Base-by-base conservation (phyloP, 257 asterid species). In the Gynochthodes officinalis region DNA sequence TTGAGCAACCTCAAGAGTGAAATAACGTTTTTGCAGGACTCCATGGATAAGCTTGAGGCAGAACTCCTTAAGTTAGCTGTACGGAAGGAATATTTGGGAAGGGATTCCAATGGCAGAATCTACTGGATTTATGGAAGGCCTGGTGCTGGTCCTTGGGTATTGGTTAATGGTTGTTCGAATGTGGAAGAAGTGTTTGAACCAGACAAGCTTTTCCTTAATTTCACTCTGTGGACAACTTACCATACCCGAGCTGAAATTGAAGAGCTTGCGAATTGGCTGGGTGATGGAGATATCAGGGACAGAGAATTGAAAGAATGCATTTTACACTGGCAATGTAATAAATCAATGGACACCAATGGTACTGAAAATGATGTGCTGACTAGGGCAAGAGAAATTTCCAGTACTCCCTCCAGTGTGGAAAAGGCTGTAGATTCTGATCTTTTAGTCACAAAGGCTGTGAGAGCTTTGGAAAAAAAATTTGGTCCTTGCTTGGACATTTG, bases 21-120 rank as follows among this genome's bases (percentile, higher is more conserved):
- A 70, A 82, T 81, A 43, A 66, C 87, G 40, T 72, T 74, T 65
- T 69, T 91, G 81, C 88, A 83, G 86, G 83, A 78, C 52, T 73
- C 96, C 59, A 83, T 91, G 79, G 84, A 86, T 75, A 75, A 85
- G 39, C 71, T 79, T 69, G 97, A 94, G 76, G 77, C 80, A 19
- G 96, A 91, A 70, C 87, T 89, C 69, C 74, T 70, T 52, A 86
- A 84, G 76, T 78, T 88, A 67, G 84, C 93, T 73, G 77, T 91
- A 57, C 78, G 97, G 28, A 92, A 87, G 84, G 95, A 90, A 75
- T 85, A 74, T 76, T 73, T 94, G 88, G 99, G 99, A 68, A 83
- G 96, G 76, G 99, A 94, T 83, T 80, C 93, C 53, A 86, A 81
- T 59, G 99, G 99, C 60, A 85, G 98, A 80, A 80, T 73, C 76